A percentile compares a stretch with the other conserved stretches of the same genome.
These are phyloP conservation scores for Penicillium bialowiezense DNA, from an alignment of 495 filamentous ascomycete genomes.

Conservation along the genomic window DNA sequence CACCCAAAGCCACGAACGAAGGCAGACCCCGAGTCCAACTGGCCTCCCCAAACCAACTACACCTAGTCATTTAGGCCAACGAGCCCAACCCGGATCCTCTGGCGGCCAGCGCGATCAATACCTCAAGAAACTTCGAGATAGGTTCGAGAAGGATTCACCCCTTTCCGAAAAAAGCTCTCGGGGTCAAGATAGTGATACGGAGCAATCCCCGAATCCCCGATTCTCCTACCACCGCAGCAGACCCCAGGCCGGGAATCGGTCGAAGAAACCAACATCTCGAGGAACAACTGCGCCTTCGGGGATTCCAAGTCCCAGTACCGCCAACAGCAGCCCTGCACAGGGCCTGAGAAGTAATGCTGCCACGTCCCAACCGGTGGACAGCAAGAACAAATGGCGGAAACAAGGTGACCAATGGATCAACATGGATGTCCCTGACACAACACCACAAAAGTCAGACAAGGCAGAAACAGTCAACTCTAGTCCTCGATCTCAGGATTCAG, in stretches of 20 bases:
- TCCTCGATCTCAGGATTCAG: conserved; percentile 27
- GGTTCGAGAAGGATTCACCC: conserved; percentile 29
- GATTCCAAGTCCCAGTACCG: conserved; percentile 25
- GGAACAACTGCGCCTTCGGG: conserved; percentile 28
- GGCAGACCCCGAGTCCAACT: conserved; percentile 21
- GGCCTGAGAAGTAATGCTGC: conserved; percentile 4
- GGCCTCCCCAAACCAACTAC: conserved; percentile 20
- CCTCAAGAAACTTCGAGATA: conserved; percentile 32
- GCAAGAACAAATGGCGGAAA: conserved; percentile 22
- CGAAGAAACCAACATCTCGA: conserved; percentile 18
- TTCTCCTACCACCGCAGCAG: conserved; percentile 9
- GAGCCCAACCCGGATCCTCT: conserved; percentile 13
- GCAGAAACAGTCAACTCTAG: conserved; percentile 30
- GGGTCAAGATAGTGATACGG: conserved; percentile 24
- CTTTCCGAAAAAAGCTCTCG: conserved; percentile 11
- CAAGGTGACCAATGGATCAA: conserved; percentile 26
- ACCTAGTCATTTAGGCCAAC: conserved; percentile 8
- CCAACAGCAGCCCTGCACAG: conserved; percentile 8
- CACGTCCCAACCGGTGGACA: conserved; percentile 6
- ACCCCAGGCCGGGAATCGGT: conserved; percentile 4
- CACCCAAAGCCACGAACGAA: conserved; percentile 14
- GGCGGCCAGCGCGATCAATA: conserved; percentile 29
- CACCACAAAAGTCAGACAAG: conserved; percentile 15
- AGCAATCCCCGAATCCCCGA: conserved; percentile 3
- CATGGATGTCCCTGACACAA: conserved; percentile 15